phyloP scores from a whole-genome alignment of 2,329 filamentous ascomycete genomes.

The Bipolaris sorokiniana region DNA sequence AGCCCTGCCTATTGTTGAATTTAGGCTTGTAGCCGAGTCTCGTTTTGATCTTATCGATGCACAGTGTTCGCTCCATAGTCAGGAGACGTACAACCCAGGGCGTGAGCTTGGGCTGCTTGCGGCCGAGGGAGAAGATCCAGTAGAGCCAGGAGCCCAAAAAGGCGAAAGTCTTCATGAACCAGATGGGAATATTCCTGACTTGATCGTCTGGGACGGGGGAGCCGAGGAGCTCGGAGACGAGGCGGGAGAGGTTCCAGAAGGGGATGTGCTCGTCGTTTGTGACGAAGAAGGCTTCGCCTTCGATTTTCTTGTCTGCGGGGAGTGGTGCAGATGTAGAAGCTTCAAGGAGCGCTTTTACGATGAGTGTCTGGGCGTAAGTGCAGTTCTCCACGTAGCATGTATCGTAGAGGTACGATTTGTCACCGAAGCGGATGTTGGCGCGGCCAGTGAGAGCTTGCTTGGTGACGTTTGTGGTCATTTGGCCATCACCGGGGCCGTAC shows the following conservation, averaged over 20 bases:
- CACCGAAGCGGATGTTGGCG: not conserved
- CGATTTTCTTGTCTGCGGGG: not conserved
- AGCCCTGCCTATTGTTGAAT: not conserved
- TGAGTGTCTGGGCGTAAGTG: not conserved
- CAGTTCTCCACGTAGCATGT: not conserved
- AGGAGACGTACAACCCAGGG: not conserved
- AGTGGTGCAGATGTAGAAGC: not conserved
- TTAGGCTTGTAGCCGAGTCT: not conserved
- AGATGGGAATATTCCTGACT: not conserved
- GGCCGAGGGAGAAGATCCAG: not conserved
- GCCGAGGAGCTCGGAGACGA: not conserved
- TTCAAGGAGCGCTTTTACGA: not conserved
- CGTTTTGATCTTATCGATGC: not conserved
- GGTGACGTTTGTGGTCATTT: not conserved
- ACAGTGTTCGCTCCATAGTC: not conserved
- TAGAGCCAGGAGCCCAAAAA: not conserved
- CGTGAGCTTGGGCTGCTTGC: constrained; percentile 1
- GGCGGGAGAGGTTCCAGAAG: not conserved
- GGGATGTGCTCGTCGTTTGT: constrained; percentile 3
- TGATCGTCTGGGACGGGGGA: not conserved
- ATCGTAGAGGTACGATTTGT: not conserved
- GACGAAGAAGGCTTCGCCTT: not conserved
- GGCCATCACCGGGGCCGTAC: not conserved
- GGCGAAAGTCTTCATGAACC: not conserved
- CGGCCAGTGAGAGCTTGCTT: not conserved